Percentiles rank a stretch among this genome's conserved stretches.
Conservation (phyloP, 768 basidiomycete species). For the Termitomyces sp. region DNA sequence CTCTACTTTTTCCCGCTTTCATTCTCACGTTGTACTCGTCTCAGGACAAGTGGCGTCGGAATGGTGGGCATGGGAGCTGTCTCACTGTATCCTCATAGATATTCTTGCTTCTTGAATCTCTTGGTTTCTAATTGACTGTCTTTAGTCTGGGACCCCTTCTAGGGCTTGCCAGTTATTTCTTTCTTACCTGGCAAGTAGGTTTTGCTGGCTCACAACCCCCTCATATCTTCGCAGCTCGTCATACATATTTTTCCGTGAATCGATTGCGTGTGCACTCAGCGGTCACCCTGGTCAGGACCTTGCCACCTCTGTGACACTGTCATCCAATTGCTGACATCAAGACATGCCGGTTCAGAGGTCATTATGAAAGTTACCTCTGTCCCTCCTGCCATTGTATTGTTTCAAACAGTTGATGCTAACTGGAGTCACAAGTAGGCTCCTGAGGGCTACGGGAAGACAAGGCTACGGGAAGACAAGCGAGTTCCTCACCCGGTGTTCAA, state of each 20-base stretch:
- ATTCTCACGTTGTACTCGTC: not conserved
- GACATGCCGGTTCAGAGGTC: slow-evolving; percentile 43
- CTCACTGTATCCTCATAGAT: slow-evolving; percentile 32
- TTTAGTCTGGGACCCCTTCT: slow-evolving; percentile 68
- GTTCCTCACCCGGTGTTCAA: too few relatives aligned
- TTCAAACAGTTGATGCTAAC: slow-evolving; percentile 83
- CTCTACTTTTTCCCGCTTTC: not conserved
- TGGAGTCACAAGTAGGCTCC: slow-evolving; percentile 65
- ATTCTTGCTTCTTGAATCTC: not conserved
- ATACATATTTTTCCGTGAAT: too few relatives aligned
- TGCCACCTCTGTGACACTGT: not conserved
- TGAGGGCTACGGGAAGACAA: slow-evolving; percentile 80
- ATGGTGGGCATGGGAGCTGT: slow-evolving; percentile 14
- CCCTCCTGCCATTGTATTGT: slow-evolving; percentile 68
- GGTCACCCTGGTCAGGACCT: slow-evolving; percentile 43
- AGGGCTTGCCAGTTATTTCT: slow-evolving; percentile 86
- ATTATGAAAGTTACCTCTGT: slow-evolving; percentile 59
- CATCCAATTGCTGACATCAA: not conserved
- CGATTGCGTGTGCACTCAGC: slow-evolving; percentile 62
- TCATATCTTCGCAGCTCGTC: too few relatives aligned
- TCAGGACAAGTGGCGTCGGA: slow-evolving; percentile 76
- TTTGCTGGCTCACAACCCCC: slow-evolving; percentile 42
- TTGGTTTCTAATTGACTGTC: not conserved
- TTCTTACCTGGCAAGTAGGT: slow-evolving; percentile 75
- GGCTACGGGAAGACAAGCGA: slow-evolving; percentile 76